These are phyloP conservation scores for Zoysia matrella DNA, from an alignment of 202 grass and related monocot species.

Conservation along the genomic window DNA sequence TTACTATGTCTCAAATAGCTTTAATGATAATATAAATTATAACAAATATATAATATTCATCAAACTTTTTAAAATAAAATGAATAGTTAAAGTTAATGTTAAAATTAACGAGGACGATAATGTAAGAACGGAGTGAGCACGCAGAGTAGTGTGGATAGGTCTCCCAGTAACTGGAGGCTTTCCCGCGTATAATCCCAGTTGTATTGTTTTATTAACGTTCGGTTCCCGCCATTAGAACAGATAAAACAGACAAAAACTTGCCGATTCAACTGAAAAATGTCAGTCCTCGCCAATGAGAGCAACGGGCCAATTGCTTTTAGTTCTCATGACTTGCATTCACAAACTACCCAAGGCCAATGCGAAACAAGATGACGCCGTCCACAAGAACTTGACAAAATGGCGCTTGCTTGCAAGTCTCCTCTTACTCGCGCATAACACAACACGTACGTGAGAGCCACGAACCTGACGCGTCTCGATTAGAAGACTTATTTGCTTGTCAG, in stretches of 20 bases:
- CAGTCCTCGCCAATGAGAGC: neutral
- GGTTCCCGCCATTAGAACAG: neutral
- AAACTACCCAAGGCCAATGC: neutral
- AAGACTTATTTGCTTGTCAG: neutral
- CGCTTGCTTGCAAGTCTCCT: slow-evolving; percentile 23
- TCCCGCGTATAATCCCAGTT: neutral
- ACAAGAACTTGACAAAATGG: neutral
- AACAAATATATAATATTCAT: too few relatives aligned
- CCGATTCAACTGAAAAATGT: neutral
- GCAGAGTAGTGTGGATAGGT: too few relatives aligned
- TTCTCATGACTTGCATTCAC: slow-evolving; percentile 1
- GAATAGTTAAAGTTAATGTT: too few relatives aligned
- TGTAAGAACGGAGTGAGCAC: too few relatives aligned
- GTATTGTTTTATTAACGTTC: neutral
- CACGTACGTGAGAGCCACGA: neutral
- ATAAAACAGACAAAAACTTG: neutral
- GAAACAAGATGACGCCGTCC: neutral
- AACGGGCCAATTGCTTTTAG: neutral
- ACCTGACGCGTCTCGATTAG: neutral
- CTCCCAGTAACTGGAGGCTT: too few relatives aligned
- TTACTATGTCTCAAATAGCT: too few relatives aligned
- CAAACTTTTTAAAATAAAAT: too few relatives aligned
- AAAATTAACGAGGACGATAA: too few relatives aligned
- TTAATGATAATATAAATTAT: too few relatives aligned
- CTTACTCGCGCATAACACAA: neutral